phyloP scores from a whole-genome alignment of 2,329 filamentous ascomycete species.

The Pestalotiopsis fici region DNA sequence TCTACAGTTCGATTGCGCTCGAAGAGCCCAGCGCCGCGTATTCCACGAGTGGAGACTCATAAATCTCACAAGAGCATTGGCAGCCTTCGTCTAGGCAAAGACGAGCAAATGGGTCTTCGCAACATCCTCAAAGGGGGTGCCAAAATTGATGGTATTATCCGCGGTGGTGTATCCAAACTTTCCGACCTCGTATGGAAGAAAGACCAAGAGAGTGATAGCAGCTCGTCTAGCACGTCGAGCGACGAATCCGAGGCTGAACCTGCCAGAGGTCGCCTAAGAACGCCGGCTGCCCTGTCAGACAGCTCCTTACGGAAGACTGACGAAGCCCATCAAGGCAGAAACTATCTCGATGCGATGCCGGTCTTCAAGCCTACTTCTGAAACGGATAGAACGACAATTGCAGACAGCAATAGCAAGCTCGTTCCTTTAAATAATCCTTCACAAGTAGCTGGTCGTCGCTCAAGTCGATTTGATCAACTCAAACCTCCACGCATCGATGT shows the following conservation, averaged over 20 bases:
- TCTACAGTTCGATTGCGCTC: slow-evolving; percentile 30
- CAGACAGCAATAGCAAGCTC: slow-evolving; percentile 15
- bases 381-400: slow-evolving; percentile 18
- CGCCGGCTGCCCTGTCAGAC: slow-evolving; percentile 36
- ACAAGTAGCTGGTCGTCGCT: slow-evolving; percentile 39
- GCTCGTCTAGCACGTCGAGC: slow-evolving; percentile 40
- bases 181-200: slow-evolving; percentile 60
- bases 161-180: slow-evolving; percentile 57
- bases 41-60: slow-evolving; percentile 44
- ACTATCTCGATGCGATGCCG: slow-evolving; percentile 55
- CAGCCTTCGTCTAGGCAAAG: slow-evolving; percentile 46
- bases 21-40: slow-evolving; percentile 39
- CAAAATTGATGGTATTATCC: slow-evolving; percentile 70
- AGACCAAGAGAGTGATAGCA: slow-evolving; percentile 36
- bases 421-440: slow-evolving; percentile 14
- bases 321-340: slow-evolving; percentile 37
- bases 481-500: slow-evolving; percentile 53
- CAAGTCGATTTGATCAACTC: slow-evolving; percentile 46
- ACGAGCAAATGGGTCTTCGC: slow-evolving; percentile 60
- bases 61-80: slow-evolving; percentile 50
- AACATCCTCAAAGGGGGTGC: slow-evolving; percentile 76
- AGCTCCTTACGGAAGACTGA: slow-evolving; percentile 30
- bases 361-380: slow-evolving; percentile 43
- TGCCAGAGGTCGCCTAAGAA: slow-evolving; percentile 37
- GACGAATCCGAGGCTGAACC: slow-evolving; percentile 52